A percentile compares a stretch with the other conserved stretches of the same genome.
Conservation (phyloP, 2,329 filamentous ascomycete genomes). For the Hymenoscyphus repandus region DNA sequence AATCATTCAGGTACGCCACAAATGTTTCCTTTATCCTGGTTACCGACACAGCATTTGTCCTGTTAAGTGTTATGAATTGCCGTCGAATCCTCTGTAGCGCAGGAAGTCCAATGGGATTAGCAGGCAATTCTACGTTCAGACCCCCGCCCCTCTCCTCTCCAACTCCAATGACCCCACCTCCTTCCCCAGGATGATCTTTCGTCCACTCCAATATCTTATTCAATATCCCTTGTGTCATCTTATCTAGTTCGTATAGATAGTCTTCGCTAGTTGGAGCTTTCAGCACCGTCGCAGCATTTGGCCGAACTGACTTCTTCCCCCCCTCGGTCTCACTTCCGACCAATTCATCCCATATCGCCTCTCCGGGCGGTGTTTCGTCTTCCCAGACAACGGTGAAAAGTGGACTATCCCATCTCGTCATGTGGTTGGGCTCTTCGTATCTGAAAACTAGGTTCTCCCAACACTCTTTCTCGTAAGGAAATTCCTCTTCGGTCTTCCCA, state of each 20-base stretch:
- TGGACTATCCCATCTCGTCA: slow-evolving; percentile 80
- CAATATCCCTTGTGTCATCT: slow-evolving; percentile 72
- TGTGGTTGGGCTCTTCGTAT: slow-evolving; percentile 81
- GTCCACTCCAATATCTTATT: slow-evolving; percentile 64
- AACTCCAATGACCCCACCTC: slow-evolving; percentile 48
- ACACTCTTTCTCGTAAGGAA: slow-evolving; percentile 25
- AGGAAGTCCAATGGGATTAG: slow-evolving; percentile 61
- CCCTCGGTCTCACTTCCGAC: slow-evolving; percentile 53
- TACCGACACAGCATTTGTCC: slow-evolving; percentile 56
- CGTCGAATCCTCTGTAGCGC: slow-evolving; percentile 73
- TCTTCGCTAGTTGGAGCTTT: slow-evolving; percentile 59
- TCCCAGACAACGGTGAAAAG: slow-evolving; percentile 76
- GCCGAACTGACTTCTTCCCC: slow-evolving; percentile 57
- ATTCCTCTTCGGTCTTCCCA: slow-evolving; percentile 29
- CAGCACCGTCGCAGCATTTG: slow-evolving; percentile 71
- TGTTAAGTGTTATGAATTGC: slow-evolving; percentile 72
- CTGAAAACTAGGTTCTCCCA: slow-evolving; percentile 48
- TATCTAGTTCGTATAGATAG: slow-evolving; percentile 76
- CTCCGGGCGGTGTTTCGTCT: slow-evolving; percentile 62
- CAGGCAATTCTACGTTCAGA: slow-evolving; percentile 59
- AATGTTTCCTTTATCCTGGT: slow-evolving; percentile 57
- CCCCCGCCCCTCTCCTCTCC: slow-evolving; percentile 36
- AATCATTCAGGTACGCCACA: slow-evolving; percentile 61
- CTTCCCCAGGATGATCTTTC: slow-evolving; percentile 56
- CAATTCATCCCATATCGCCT: slow-evolving; percentile 70